phyloP scores from a whole-genome alignment of 2,329 filamentous ascomycete species.

The Chrysosphaeria jannelii region DNA sequence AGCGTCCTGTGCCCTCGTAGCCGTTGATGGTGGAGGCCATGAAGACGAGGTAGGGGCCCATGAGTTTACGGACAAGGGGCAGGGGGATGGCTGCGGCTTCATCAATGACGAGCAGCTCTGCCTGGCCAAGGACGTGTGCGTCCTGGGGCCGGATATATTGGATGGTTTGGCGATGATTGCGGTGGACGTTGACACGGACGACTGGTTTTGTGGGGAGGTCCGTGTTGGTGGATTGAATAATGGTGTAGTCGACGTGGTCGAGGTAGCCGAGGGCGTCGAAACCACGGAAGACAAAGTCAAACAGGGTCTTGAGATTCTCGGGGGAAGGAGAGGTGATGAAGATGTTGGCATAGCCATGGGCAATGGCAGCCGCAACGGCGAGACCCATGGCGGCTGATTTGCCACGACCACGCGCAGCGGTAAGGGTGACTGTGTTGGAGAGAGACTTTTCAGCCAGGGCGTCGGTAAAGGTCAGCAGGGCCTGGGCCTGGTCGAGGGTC shows the following conservation, averaged over 20 bases:
- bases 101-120: slow-evolving; percentile 84
- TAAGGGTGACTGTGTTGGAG: slow-evolving; percentile 74
- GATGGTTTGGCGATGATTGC: slow-evolving; percentile 86
- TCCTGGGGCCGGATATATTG: slow-evolving; percentile 97
- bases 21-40: slow-evolving; percentile 99
- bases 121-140: slow-evolving; percentile 78
- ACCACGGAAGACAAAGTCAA: slow-evolving; percentile 94
- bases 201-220: slow-evolving; percentile 92
- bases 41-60: slow-evolving; percentile 92
- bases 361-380: slow-evolving; percentile 75
- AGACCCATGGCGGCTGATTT: slow-evolving; percentile 92
- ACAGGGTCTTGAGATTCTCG: slow-evolving; percentile 93
- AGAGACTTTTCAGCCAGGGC: slow-evolving; percentile 90
- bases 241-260: slow-evolving; percentile 90
- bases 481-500: slow-evolving; percentile 88
- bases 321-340: slow-evolving; percentile 96
- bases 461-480: slow-evolving; percentile 85
- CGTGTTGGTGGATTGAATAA: slow-evolving; percentile 91
- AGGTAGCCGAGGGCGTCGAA: slow-evolving; percentile 85
- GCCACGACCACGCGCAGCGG: slow-evolving; percentile 76
- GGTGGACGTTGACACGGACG: slow-evolving; percentile 82
- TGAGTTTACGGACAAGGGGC: slow-evolving; percentile 70
- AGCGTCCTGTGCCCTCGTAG: slow-evolving; percentile 89
- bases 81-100: slow-evolving; percentile 91
- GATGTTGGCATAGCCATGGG: slow-evolving; percentile 94